Base-by-base conservation (phyloP, 2,329 filamentous ascomycete genomes). In the Hymenoscyphus linearis region DNA sequence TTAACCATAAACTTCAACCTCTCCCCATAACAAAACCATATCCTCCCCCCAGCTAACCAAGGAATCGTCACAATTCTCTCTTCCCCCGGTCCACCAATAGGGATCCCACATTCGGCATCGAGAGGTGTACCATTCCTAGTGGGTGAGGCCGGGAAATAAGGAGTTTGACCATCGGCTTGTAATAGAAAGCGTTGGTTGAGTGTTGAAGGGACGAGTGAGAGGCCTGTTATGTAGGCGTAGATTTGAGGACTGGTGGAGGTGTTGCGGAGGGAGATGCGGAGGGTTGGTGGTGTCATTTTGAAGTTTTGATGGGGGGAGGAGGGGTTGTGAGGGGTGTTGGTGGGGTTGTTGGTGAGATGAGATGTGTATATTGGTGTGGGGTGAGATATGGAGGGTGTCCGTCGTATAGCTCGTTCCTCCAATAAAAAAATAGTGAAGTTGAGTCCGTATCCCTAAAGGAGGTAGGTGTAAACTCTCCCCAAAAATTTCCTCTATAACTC, bases 151-250 rank as follows among this genome's bases (percentile, higher is more conserved):
- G 89, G 89, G 64, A 82, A 86, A 75, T 89, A 88, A 4, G 83
- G 74, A 4, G 85, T 88, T 59, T 76, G 75, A 54, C 89, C 89
- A 69, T 92, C 88, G 14, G 86, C 76, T 67, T 82, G 77, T 27
- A 92, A 77, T 52, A 92, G 77, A 62, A 87, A 80, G 22, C 86
- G 78, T 14, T 78, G 78, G 67, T 84, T 83, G 71, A 82, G 79
- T 18, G 82, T 82, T 22, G 40, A 9, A 1, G 40, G 40, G 70
- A 85, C 80, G 52, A 87, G 70, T 35, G 85, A 84, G 18, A 79
- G 78, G 22, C 89, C 89, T 1, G 86, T 92, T 69, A 95, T 82
- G 72, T 90, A 88, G 22, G 85, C 88, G 68, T 84, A 91, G 52
- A 85, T 82, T 36, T 75, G 81, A 58, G 77, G 75, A 1, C 86